Conservation (phyloP, 1,284 basidiomycete species). For the Vanrija humicola region DNA sequence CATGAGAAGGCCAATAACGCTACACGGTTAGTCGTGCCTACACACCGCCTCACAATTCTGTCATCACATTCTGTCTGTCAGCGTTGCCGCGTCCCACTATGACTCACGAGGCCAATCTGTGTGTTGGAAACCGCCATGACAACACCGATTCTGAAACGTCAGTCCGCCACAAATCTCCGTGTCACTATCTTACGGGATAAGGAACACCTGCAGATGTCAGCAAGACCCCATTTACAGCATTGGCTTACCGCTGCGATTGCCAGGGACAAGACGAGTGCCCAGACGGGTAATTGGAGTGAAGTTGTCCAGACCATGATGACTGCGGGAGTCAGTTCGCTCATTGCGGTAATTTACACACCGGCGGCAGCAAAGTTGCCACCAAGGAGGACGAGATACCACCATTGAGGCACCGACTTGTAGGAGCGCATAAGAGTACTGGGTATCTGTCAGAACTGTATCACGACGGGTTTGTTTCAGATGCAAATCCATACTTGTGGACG, state of each 20-base stretch:
- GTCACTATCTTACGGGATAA: conserved; percentile 35
- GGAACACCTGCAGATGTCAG: conserved; percentile 33
- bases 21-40: conserved; percentile 5
- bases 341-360: conserved; percentile 20
- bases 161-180: conserved; percentile 21
- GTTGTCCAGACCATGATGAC: conserved; percentile 50
- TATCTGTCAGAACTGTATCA: background rate
- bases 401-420: conserved; percentile 42
- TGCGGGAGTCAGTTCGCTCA: conserved; percentile 9
- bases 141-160: conserved; percentile 48
- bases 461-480: background rate
- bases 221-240: background rate
- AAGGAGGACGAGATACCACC: conserved; percentile 46
- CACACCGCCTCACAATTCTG: conserved; percentile 46
- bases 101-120: conserved; percentile 47
- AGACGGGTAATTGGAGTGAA: conserved; percentile 53
- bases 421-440: conserved; percentile 44
- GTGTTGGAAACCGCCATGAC: conserved; percentile 54
- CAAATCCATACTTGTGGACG: conserved; percentile 40
- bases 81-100: background rate
- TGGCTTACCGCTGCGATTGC: conserved; percentile 46
- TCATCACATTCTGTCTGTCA: conserved; percentile 48
- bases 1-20: conserved; percentile 52
- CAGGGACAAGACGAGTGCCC: conserved; percentile 52
- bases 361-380: conserved; percentile 42